phyloP scores from a whole-genome alignment of 441 rosid genomes.

The Populus hybrid region DNA sequence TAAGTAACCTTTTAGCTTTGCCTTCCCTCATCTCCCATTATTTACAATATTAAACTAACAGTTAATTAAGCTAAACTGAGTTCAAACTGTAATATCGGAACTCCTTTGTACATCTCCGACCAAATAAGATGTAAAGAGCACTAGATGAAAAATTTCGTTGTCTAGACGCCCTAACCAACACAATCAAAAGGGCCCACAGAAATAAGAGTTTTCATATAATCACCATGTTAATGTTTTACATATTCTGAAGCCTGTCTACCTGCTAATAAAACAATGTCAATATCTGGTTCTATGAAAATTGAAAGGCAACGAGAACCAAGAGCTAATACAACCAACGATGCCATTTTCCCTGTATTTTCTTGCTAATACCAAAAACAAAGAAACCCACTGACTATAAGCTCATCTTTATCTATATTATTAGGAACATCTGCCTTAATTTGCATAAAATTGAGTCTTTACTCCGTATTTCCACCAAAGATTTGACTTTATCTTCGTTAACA shows the following conservation, averaged over 20 bases:
- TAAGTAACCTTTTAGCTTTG: not conserved
- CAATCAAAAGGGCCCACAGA: not conserved
- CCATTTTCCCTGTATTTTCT: not conserved
- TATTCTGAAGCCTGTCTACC: not conserved
- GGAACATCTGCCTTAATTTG: not conserved
- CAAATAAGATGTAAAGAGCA: not conserved
- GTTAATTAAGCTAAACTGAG: not conserved
- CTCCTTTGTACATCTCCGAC: not conserved
- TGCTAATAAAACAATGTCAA: too few relatives aligned
- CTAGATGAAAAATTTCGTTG: not conserved
- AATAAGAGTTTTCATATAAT: not conserved
- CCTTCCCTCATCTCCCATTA: not conserved
- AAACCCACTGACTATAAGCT: not conserved
- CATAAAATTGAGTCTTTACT: not conserved
- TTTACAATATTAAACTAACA: not conserved
- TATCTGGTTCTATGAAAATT: not conserved
- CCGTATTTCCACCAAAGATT: not conserved
- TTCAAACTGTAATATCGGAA: not conserved
- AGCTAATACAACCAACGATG: not conserved
- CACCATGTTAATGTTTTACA: not conserved
- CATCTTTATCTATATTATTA: not conserved
- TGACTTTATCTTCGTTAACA: not conserved
- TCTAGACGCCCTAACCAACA: not conserved
- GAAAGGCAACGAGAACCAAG: not conserved
- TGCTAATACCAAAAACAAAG: not conserved